phyloP scores from a whole-genome alignment of 2,329 filamentous ascomycete species.

The Talaromyces verruculosus region DNA sequence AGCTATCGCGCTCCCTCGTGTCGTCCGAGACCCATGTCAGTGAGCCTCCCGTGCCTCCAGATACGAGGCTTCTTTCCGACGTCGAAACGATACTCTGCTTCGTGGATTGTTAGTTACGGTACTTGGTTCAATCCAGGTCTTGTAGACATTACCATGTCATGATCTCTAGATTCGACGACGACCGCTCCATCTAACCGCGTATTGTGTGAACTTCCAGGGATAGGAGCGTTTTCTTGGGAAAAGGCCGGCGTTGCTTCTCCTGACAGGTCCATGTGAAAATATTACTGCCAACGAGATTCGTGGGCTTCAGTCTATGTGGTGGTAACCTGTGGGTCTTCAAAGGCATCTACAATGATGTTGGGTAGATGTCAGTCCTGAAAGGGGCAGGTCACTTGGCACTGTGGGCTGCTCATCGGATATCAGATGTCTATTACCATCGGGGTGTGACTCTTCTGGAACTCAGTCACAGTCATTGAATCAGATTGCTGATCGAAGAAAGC shows the following conservation, averaged over 20 bases:
- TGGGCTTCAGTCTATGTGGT: not conserved
- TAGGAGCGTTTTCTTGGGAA: not conserved
- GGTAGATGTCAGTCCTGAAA: not conserved
- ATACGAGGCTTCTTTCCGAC: not conserved
- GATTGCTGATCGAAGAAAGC: not conserved
- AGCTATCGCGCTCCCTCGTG: conserved; percentile 30
- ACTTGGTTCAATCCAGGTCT: not conserved
- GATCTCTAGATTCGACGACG: not conserved
- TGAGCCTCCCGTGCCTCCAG: conserved; percentile 23
- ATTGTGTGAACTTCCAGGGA: not conserved
- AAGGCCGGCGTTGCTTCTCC: not conserved
- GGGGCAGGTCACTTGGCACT: not conserved
- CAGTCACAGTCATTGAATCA: conserved; percentile 8
- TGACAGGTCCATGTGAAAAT: conserved; percentile 7
- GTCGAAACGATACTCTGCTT: not conserved
- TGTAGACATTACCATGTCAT: conserved; percentile 1
- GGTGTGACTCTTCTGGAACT: conserved; percentile 8
- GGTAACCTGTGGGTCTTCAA: not conserved
- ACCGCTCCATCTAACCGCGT: not conserved
- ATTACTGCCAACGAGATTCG: not conserved
- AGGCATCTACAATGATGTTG: conserved; percentile 1
- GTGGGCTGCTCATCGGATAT: not conserved
- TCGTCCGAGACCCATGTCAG: conserved; percentile 32
- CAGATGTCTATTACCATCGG: conserved; percentile 9
- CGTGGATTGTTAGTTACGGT: not conserved